Percentiles rank a stretch among this genome's conserved stretches.
Evolutionary conservation across 2,329 filamentous ascomycete species (phyloP).

Genomic region (Onygenales sp.): DNA sequence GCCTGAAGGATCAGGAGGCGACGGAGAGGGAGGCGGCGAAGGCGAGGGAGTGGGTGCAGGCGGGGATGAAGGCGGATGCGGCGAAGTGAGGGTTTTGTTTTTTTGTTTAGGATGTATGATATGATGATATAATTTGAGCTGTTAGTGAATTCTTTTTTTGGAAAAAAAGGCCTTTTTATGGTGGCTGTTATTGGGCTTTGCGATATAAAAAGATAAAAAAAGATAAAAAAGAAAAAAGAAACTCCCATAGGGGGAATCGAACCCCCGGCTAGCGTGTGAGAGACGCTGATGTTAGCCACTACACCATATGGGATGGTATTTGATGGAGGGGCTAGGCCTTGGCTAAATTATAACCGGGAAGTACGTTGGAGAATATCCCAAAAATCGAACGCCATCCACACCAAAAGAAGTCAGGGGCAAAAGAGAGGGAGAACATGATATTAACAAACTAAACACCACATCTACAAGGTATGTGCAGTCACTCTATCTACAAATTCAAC

Average conservation of each 20-base stretch:
- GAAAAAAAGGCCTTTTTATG: too few species aligned
- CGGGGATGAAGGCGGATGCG: slow-evolving; percentile 59
- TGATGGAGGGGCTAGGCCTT: background rate
- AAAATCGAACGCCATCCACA: too few species aligned
- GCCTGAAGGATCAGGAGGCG: slow-evolving; percentile 47
- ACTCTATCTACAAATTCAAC: background rate
- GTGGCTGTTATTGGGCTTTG: too few species aligned
- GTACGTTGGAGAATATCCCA: too few species aligned
- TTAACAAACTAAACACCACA: background rate
- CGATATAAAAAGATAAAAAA: background rate
- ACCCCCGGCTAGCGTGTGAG: too few species aligned
- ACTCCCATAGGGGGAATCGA: background rate
- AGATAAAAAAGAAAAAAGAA: background rate
- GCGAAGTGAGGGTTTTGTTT: slow-evolving; percentile 30
- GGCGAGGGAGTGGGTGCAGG: slow-evolving; percentile 55
- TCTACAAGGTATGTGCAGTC: background rate
- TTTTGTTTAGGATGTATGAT: background rate
- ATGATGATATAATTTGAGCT: too few species aligned
- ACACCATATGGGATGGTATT: background rate
- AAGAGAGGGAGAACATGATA: background rate
- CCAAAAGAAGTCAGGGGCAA: background rate
- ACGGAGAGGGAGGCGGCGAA: slow-evolving; percentile 47
- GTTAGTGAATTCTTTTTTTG: too few species aligned
- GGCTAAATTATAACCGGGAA: background rate
- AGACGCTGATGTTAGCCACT: background rate